Evolutionary conservation across 1,139 yeast genomes (phyloP), one percentile per base, ranked within the genome.

Genomic region (Pichia sp.): DNA sequence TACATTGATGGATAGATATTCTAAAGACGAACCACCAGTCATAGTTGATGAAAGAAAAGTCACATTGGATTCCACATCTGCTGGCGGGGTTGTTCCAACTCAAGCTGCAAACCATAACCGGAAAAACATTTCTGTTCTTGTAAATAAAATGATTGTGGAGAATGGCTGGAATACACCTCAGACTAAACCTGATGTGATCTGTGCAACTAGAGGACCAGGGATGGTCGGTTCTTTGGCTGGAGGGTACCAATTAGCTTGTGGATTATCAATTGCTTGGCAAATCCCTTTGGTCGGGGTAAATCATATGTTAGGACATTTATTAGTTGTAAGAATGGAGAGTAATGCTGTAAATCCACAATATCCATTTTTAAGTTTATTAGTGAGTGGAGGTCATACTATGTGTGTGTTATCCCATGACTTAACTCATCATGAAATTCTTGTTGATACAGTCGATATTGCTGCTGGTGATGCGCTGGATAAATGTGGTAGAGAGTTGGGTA

Each of bases 151-250:
- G 2, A 52, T 77, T 13, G 35, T 26, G 0, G 49, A 56, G 1
- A 53, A 66, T 37, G 55, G 57, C 2, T 55, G 62, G 55, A 54
- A 57, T 7, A 72, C 73, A 1, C 15, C 37, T 1, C 34, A 37
- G 13, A 31, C 37, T 1, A 47, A 52, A 31, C 88, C 94, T 0
- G 95, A 86, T 56, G 57, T 91, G 34, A 72, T 91, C 3, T 84
- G 95, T 59, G 95, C 83, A 9, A 91, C 99, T 0, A 66, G 95
- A 51, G 99, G 99, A 0, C 99, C 99, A 0, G 99, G 99, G 0
- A 88, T 93, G 96, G 74, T 80, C 14, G 96, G 96, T 0, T 82
- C 95, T 0, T 65, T 91, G 18, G 74, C 87, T 14, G 83, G 87
- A 0, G 93, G 96, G 2, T 68, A 85, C 31, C 93, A 84, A 54